Evolutionary conservation across 192 early-diverging fungal genomes (phyloP).

Genomic region (Obelidium mucronatum): DNA sequence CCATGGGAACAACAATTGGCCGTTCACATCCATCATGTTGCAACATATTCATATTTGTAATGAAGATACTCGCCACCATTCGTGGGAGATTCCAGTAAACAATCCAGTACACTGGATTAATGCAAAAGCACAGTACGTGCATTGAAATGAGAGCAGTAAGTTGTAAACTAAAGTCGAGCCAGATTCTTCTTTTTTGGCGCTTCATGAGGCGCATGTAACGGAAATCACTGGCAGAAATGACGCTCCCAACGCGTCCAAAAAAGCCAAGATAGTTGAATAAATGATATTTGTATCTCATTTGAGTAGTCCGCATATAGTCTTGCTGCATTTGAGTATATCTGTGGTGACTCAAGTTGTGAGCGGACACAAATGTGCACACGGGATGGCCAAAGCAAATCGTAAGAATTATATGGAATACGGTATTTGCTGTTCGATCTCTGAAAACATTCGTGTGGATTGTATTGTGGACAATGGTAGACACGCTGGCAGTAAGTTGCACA

Average conservation of each 20-base stretch:
- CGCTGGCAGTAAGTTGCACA: conserved; percentile 3
- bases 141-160: neutral
- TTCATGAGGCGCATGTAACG: conserved; percentile 11
- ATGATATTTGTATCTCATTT: conserved; percentile 5
- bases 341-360: neutral
- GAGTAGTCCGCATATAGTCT: conserved; percentile 8
- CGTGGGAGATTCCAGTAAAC: neutral
- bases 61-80: neutral
- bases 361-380: conserved; percentile 10
- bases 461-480: conserved; percentile 9
- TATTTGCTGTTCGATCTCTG: neutral
- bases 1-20: neutral
- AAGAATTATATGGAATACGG: neutral
- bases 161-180: neutral
- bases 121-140: neutral
- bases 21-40: neutral
- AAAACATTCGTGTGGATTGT: conserved; percentile 7
- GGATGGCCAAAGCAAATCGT: conserved; percentile 16
- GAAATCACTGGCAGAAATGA: neutral
- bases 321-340: conserved; percentile 5
- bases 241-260: neutral
- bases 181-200: neutral
- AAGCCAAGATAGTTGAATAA: neutral
- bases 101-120: conserved; percentile 1
- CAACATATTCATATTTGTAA: conserved; percentile 15